Percentiles rank a stretch among this genome's conserved stretches.
These are phyloP conservation scores for Hanseniaspora opuntiae DNA, from an alignment of 805 yeast species.

Conservation along the genomic window DNA sequence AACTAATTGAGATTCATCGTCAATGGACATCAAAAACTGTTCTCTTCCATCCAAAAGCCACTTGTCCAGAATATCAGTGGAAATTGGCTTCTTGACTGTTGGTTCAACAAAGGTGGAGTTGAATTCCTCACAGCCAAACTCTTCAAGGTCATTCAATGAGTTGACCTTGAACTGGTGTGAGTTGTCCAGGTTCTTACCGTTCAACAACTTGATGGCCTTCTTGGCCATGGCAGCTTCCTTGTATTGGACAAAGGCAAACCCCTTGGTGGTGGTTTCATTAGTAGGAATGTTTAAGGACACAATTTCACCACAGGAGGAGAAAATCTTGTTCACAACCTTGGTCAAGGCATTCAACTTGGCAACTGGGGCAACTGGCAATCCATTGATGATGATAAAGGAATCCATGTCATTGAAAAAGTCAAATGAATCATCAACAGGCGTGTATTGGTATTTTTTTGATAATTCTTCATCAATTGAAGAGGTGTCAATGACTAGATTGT, in stretches of 20 bases:
- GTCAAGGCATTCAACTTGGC: constrained; percentile 68
- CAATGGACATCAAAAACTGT: constrained; percentile 68
- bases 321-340: constrained; percentile 73
- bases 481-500: constrained; percentile 46
- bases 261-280: constrained; percentile 67
- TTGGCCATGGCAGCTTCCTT: constrained; percentile 52
- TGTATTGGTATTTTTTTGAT: constrained; percentile 27
- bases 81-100: constrained; percentile 51
- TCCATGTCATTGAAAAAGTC: constrained; percentile 48
- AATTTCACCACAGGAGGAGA: constrained; percentile 65
- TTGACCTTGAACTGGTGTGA: constrained; percentile 82
- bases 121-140: constrained; percentile 54
- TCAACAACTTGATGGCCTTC: constrained; percentile 63
- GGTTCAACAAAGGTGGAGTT: constrained; percentile 59
- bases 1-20: constrained; percentile 67
- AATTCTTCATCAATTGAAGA: constrained; percentile 73
- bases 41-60: constrained; percentile 96
- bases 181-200: constrained; percentile 84
- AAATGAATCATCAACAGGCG: constrained; percentile 19
- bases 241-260: constrained; percentile 75
- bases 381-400: constrained; percentile 75
- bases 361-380: constrained; percentile 91
- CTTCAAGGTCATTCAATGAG: constrained; percentile 69
- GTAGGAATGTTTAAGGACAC: constrained; percentile 71
- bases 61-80: constrained; percentile 68